Percentiles rank a stretch among this genome's conserved stretches.
Conservation (phyloP, 2,329 filamentous ascomycete species). For the Venturia pyrina region DNA sequence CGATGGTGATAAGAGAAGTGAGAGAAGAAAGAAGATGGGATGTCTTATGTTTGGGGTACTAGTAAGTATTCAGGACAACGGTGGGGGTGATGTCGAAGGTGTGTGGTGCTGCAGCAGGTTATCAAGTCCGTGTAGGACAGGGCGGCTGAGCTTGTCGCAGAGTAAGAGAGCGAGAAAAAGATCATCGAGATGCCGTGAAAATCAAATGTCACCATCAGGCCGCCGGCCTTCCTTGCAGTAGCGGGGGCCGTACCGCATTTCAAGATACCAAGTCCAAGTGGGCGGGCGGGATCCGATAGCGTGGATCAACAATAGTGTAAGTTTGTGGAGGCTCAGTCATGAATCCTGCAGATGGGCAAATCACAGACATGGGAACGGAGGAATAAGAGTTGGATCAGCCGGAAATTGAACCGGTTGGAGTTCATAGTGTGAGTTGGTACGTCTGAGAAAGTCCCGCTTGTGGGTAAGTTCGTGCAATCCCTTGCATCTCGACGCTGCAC, state of each 20-base stretch:
- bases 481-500: neutral
- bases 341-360: neutral
- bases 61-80: neutral
- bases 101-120: neutral
- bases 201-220: neutral
- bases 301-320: neutral
- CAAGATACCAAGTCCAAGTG: neutral
- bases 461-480: neutral
- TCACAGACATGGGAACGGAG: neutral
- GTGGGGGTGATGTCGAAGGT: neutral
- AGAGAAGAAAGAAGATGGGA: neutral
- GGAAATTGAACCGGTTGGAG: neutral
- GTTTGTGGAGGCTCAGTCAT: neutral
- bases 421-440: neutral
- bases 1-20: neutral
- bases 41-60: neutral
- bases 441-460: neutral
- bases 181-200: neutral
- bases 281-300: neutral
- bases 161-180: neutral
- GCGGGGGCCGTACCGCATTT: neutral
- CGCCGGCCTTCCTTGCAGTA: neutral
- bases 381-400: neutral
- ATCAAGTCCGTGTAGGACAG: neutral
- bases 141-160: neutral